These are phyloP conservation scores for Puya raimondii DNA, from an alignment of 176 grass and related monocot genomes.

Conservation along the genomic window DNA sequence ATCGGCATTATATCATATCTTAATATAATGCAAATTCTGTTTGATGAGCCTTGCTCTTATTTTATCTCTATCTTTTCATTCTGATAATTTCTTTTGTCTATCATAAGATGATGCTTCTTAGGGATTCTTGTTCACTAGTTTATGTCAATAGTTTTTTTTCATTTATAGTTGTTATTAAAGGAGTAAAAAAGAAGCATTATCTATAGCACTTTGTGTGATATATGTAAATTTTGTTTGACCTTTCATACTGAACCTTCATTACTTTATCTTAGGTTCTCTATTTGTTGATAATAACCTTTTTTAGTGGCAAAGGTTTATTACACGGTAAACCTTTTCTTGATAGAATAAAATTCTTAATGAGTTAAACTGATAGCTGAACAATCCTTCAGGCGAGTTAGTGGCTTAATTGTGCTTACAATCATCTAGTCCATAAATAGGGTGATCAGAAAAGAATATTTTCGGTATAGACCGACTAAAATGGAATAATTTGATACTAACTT, in stretches of 20 bases:
- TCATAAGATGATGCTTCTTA: background rate
- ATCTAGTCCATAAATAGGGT: background rate
- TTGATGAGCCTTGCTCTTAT: background rate
- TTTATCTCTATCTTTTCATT: background rate
- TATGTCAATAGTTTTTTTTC: too few species aligned
- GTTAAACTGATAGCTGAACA: background rate
- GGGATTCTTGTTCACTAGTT: background rate
- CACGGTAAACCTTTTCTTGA: background rate
- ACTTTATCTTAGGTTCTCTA: background rate
- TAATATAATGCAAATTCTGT: background rate
- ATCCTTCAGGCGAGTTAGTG: background rate
- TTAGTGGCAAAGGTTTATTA: background rate
- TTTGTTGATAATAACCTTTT: background rate
- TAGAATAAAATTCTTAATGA: background rate
- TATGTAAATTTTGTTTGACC: too few species aligned
- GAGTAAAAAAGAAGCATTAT: too few species aligned
- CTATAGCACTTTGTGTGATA: too few species aligned
- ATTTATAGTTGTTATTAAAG: background rate
- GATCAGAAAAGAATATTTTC: background rate
- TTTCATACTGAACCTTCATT: background rate
- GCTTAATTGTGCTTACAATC: background rate
- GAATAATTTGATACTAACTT: background rate
- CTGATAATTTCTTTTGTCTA: background rate
- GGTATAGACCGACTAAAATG: background rate
- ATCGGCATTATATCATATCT: background rate